These are phyloP conservation scores for Boletus rubropictus DNA, from an alignment of 768 basidiomycete species.

Conservation along the genomic window DNA sequence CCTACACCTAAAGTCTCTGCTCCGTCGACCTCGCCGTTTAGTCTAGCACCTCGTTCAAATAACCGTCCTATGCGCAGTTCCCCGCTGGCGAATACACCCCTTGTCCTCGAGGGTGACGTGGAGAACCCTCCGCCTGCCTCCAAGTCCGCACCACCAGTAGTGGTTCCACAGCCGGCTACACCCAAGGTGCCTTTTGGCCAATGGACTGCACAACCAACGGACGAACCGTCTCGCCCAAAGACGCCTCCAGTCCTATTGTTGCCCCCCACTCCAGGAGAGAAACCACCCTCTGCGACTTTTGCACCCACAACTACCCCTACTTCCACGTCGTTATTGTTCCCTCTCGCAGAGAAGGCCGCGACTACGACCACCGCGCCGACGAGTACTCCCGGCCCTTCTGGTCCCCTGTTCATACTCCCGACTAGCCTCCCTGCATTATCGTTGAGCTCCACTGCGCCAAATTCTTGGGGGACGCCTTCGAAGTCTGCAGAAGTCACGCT, in stretches of 20 bases:
- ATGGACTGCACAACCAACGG: slow-evolving; percentile 19
- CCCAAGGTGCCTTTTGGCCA: slow-evolving; percentile 37
- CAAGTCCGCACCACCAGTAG: slow-evolving; percentile 17
- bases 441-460: slow-evolving; percentile 2
- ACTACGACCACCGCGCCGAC: slow-evolving; percentile 2
- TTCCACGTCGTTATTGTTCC: neutral
- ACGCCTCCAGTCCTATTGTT: slow-evolving; percentile 45
- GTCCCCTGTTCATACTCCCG: slow-evolving; percentile 9
- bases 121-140: slow-evolving; percentile 10
- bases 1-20: slow-evolving; percentile 15
- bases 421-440: slow-evolving; percentile 9
- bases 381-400: slow-evolving; percentile 1
- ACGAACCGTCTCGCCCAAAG: slow-evolving; percentile 35
- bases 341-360: neutral
- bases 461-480: slow-evolving; percentile 2
- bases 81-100: slow-evolving; percentile 56
- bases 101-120: slow-evolving; percentile 39
- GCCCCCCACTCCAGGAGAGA: slow-evolving; percentile 18
- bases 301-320: slow-evolving; percentile 2
- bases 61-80: slow-evolving; percentile 67
- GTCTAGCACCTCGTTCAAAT: slow-evolving; percentile 44
- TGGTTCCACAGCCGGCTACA: slow-evolving; percentile 33
- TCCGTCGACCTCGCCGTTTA: slow-evolving; percentile 35
- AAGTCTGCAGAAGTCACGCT: slow-evolving; percentile 3
- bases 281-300: slow-evolving; percentile 6